These are phyloP conservation scores for Coemansia guatemalensis DNA, from an alignment of 192 early-diverging fungal genomes.

Conservation along the genomic window DNA sequence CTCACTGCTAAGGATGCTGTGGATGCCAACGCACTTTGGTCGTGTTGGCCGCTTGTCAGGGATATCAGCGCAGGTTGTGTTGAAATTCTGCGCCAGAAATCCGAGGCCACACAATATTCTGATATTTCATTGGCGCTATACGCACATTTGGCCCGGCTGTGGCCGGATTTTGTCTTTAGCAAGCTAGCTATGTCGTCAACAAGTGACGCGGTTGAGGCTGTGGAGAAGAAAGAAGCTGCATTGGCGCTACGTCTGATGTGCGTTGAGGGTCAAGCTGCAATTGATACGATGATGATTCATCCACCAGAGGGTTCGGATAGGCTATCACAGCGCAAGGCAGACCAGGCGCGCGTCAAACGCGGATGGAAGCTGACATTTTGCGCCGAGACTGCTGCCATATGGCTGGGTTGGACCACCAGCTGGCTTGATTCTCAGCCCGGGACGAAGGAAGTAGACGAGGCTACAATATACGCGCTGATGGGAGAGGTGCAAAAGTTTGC, in stretches of 20 bases:
- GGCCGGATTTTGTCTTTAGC: conserved; percentile 29
- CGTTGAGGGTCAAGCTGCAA: conserved; percentile 37
- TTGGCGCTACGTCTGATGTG: conserved; percentile 37
- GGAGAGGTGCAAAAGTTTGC: conserved; percentile 31
- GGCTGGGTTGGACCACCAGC: conserved; percentile 38
- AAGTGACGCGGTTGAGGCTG: background rate
- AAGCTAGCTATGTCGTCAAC: background rate
- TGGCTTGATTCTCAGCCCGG: conserved; percentile 41
- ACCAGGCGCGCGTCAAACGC: conserved; percentile 9
- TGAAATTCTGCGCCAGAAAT: conserved; percentile 30
- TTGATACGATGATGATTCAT: conserved; percentile 47
- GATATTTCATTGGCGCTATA: conserved; percentile 46
- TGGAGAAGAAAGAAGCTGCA: conserved; percentile 13
- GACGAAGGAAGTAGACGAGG: conserved; percentile 13
- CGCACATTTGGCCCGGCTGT: conserved; percentile 39
- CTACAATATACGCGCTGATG: conserved; percentile 27
- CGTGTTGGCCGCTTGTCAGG: conserved; percentile 9
- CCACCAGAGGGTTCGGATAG: background rate
- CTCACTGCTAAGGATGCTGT: conserved; percentile 16
- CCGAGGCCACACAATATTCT: conserved; percentile 22
- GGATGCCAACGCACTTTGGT: background rate
- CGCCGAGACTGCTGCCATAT: conserved; percentile 33
- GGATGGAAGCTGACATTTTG: conserved; percentile 50
- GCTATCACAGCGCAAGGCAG: background rate
- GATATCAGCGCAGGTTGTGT: conserved; percentile 28